Percentiles rank a stretch among this genome's conserved stretches.
Evolutionary conservation across 140 eudicot species (phyloP).

Genomic region (Cichorium intybus): DNA sequence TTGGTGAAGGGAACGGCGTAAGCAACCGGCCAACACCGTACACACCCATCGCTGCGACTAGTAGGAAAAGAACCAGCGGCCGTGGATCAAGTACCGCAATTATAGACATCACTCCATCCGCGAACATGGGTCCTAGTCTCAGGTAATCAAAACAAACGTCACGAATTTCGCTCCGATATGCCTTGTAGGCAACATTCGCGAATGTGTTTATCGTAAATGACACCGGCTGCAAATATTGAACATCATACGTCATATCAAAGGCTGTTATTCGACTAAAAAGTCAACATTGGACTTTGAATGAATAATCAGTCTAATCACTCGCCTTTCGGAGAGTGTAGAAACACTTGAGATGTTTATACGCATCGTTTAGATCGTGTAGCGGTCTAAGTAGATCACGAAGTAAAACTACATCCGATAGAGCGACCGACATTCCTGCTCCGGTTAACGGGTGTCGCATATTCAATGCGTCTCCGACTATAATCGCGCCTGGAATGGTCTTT

Average conservation of each 20-base stretch:
- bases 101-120: conserved; percentile 33
- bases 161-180: conserved; percentile 35
- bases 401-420: conserved; percentile 47
- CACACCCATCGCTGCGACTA: conserved; percentile 29
- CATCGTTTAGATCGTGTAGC: conserved; percentile 36
- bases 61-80: conserved; percentile 34
- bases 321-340: conserved; percentile 52
- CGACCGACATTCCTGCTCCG: conserved; percentile 56
- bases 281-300: background rate
- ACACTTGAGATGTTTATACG: conserved; percentile 37
- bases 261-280: no score
- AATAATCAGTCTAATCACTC: background rate
- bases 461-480: conserved; percentile 51
- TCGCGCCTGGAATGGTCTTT: conserved; percentile 47
- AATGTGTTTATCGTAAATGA: conserved; percentile 46
- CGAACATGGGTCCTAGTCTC: conserved; percentile 35
- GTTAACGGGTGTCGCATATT: conserved; percentile 62
- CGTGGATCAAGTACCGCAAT: conserved; percentile 40
- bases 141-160: conserved; percentile 35
- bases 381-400: conserved; percentile 53
- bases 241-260: background rate
- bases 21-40: conserved; percentile 41
- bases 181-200: conserved; percentile 36
- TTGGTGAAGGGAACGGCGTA: conserved; percentile 37
- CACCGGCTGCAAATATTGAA: conserved; percentile 32